Percentiles rank a stretch among this genome's conserved stretches.
Conservation (phyloP, 192 early-diverging fungal species). For the Ambispora gerdemannii region DNA sequence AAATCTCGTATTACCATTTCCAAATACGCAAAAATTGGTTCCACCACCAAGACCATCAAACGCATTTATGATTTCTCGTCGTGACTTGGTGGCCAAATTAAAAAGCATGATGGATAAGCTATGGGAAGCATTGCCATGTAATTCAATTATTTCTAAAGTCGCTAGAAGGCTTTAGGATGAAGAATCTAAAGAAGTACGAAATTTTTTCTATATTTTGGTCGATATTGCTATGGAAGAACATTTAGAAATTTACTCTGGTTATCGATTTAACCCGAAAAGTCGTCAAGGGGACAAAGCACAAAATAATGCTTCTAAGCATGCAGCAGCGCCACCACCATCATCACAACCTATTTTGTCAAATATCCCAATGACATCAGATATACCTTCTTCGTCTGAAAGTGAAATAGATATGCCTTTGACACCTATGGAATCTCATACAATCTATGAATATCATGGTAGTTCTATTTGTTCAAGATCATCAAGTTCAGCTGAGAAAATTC, state of each 20-base stretch:
- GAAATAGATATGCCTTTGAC: too few relatives aligned
- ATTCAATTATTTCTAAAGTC: neutral
- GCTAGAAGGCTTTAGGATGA: neutral
- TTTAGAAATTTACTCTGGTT: neutral
- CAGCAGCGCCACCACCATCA: too few relatives aligned
- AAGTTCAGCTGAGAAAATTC: too few relatives aligned
- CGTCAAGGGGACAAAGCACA: too few relatives aligned
- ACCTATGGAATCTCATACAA: too few relatives aligned
- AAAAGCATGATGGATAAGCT: neutral
- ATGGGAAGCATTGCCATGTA: neutral
- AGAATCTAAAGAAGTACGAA: neutral
- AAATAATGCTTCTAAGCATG: too few relatives aligned
- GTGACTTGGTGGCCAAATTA: neutral
- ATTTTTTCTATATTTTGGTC: neutral
- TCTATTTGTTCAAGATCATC: too few relatives aligned
- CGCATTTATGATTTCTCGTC: neutral
- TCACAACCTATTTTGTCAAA: too few relatives aligned
- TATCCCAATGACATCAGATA: too few relatives aligned
- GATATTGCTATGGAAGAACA: neutral
- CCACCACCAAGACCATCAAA: neutral
- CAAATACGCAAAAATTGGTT: neutral
- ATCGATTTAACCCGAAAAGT: neutral
- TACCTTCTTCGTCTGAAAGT: too few relatives aligned
- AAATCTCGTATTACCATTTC: neutral
- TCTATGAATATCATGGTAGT: too few relatives aligned